phyloP scores from a whole-genome alignment of 1,139 yeast species.

The Kodamaea arcana region DNA sequence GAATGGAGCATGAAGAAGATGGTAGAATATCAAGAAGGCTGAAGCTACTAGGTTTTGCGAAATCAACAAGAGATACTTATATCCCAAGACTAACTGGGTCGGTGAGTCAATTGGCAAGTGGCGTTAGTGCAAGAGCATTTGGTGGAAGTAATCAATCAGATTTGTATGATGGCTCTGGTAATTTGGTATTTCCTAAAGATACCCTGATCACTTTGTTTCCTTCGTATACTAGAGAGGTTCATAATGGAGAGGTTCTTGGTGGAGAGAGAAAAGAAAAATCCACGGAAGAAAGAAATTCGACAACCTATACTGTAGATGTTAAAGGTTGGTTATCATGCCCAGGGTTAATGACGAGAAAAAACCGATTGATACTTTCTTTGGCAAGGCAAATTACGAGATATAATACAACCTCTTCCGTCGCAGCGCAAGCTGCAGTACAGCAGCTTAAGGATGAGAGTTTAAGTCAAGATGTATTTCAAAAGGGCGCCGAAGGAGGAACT shows the following conservation, averaged over 20 bases:
- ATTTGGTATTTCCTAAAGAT: slow-evolving; percentile 33
- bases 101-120: slow-evolving; percentile 46
- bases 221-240: slow-evolving; percentile 50
- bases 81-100: slow-evolving; percentile 50
- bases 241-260: slow-evolving; percentile 40
- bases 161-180: slow-evolving; percentile 30
- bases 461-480: slow-evolving; percentile 24
- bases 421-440: slow-evolving; percentile 20
- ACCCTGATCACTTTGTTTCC: slow-evolving; percentile 51
- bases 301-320: slow-evolving; percentile 34
- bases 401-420: slow-evolving; percentile 14
- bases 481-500: slow-evolving; percentile 6
- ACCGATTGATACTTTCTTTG: slow-evolving; percentile 61
- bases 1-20: slow-evolving; percentile 1
- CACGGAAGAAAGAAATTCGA: no score
- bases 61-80: slow-evolving; percentile 54
- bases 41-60: slow-evolving; percentile 45
- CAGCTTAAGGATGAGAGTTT: slow-evolving; percentile 29
- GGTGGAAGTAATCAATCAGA: slow-evolving; percentile 22
- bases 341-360: slow-evolving; percentile 67
- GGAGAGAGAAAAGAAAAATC: no score
- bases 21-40: slow-evolving; percentile 26
- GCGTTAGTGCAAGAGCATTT: slow-evolving; percentile 38
- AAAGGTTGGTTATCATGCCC: slow-evolving; percentile 75
- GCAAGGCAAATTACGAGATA: slow-evolving; percentile 66